These are phyloP conservation scores for Sphagnum tenellum DNA, from an alignment of 225 moss, liverwort and hornwort genomes.

Conservation along the genomic window DNA sequence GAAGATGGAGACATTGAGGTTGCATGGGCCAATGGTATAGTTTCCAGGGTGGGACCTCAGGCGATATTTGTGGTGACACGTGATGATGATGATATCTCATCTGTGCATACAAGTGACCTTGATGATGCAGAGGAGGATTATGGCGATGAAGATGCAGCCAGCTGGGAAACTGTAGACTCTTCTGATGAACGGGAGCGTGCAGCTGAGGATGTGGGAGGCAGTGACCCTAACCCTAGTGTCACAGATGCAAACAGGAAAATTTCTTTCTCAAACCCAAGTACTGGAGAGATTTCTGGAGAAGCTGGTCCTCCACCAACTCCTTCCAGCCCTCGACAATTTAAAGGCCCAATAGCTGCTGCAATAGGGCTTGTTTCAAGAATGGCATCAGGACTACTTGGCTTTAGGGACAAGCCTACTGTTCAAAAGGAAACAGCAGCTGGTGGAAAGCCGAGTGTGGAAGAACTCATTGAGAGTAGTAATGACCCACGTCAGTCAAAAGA, in stretches of 20 bases:
- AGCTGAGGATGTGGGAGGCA: no score
- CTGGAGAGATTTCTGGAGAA: no score
- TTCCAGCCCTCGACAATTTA: constrained; percentile 13
- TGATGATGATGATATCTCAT: constrained; percentile 79
- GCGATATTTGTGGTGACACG: constrained; percentile 79
- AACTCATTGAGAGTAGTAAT: no score
- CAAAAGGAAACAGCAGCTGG: no score
- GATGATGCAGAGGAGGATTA: constrained; percentile 63
- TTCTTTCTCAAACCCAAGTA: no score
- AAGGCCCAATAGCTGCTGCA: constrained; percentile 63
- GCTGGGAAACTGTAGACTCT: constrained; percentile 87
- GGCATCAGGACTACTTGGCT: constrained; percentile 71
- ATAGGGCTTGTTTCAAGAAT: constrained; percentile 73
- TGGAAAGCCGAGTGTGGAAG: no score
- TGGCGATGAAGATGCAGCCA: constrained; percentile 51
- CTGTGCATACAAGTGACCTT: constrained; percentile 79
- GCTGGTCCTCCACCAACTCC: no score
- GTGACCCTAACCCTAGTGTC: no score
- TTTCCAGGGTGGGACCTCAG: constrained; percentile 94
- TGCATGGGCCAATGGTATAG: constrained; percentile 85
- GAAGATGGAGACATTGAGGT: constrained; percentile 95
- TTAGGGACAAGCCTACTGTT: constrained; percentile 20
- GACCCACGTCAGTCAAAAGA: constrained; percentile 1
- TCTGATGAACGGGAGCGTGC: constrained; percentile 32
- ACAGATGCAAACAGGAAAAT: no score